Conservation (phyloP, 2,329 filamentous ascomycete species). For the Orbilia javanica region DNA sequence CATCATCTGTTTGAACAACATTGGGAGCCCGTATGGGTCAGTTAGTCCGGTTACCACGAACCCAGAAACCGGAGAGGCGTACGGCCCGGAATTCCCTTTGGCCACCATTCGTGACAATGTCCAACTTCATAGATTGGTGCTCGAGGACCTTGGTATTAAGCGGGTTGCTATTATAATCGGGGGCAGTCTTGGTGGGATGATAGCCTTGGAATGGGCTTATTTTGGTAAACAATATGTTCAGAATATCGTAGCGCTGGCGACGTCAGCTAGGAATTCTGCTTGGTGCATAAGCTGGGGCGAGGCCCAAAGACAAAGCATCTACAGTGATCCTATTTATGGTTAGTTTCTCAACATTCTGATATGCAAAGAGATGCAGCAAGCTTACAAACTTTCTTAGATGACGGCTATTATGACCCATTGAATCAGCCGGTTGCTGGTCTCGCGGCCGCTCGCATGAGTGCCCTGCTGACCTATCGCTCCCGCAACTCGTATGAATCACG, state of each 20-base stretch:
- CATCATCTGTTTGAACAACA: slow-evolving; percentile 85
- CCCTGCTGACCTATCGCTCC: slow-evolving; percentile 92
- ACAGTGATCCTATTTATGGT: slow-evolving; percentile 92
- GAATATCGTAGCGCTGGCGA: slow-evolving; percentile 84
- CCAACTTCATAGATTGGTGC: slow-evolving; percentile 81
- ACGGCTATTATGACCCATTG: slow-evolving; percentile 93
- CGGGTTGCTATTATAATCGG: slow-evolving; percentile 84
- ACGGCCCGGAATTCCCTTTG: slow-evolving; percentile 95
- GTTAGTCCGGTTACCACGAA: slow-evolving; percentile 82
- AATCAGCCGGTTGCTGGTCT: slow-evolving; percentile 79
- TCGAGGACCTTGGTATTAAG: slow-evolving; percentile 83
- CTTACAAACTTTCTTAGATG: slow-evolving; percentile 69
- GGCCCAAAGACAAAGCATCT: slow-evolving; percentile 91
- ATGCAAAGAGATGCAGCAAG: background rate
- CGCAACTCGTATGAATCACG: slow-evolving; percentile 96
- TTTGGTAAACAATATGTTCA: slow-evolving; percentile 82
- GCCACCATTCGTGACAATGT: slow-evolving; percentile 97
- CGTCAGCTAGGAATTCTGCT: slow-evolving; percentile 84
- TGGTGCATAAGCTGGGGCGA: slow-evolving; percentile 95
- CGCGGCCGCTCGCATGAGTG: slow-evolving; percentile 95
- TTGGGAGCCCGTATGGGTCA: slow-evolving; percentile 86
- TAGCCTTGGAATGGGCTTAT: slow-evolving; percentile 92
- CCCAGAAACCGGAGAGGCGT: slow-evolving; percentile 85
- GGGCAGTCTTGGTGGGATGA: slow-evolving; percentile 89
- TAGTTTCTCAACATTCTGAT: background rate